Conservation (phyloP, 2,329 filamentous ascomycete species). For the Cadophora sp. region DNA sequence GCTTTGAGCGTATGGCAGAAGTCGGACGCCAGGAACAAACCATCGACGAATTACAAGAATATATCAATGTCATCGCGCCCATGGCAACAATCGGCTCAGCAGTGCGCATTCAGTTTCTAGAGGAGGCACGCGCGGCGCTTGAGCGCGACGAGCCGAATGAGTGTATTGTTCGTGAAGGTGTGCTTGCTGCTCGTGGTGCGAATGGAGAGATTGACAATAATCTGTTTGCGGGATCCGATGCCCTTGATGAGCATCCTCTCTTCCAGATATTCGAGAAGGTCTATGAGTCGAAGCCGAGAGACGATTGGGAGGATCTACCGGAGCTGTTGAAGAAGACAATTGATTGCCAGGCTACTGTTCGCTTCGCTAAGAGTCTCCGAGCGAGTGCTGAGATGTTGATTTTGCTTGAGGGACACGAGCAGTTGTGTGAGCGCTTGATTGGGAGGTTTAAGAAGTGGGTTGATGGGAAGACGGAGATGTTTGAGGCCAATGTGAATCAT, state of each 20-base stretch:
- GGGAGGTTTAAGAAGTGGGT: slow-evolving; percentile 9
- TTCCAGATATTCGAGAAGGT: background rate
- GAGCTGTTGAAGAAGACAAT: background rate
- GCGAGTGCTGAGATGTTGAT: background rate
- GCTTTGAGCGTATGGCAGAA: background rate
- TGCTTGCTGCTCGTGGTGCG: background rate
- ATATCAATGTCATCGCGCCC: background rate
- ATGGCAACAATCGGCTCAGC: background rate
- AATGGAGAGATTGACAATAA: slow-evolving; percentile 5
- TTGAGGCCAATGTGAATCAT: slow-evolving; percentile 10
- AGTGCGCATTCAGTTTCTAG: background rate
- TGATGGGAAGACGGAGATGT: slow-evolving; percentile 6
- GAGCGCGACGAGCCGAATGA: background rate
- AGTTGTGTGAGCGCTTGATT: background rate
- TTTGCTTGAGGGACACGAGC: background rate
- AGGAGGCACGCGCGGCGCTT: slow-evolving; percentile 10
- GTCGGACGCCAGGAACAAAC: background rate
- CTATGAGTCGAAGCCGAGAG: background rate
- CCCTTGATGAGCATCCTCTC: background rate
- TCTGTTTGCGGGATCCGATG: background rate
- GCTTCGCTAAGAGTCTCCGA: background rate
- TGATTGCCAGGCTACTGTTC: slow-evolving; percentile 9
- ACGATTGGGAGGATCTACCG: slow-evolving; percentile 8
- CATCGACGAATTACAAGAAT: background rate
- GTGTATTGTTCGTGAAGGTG: background rate